Evolutionary conservation across 805 yeast genomes (phyloP), one percentile per base, ranked within the genome.

Genomic region (Saturnispora kantuleensis): DNA sequence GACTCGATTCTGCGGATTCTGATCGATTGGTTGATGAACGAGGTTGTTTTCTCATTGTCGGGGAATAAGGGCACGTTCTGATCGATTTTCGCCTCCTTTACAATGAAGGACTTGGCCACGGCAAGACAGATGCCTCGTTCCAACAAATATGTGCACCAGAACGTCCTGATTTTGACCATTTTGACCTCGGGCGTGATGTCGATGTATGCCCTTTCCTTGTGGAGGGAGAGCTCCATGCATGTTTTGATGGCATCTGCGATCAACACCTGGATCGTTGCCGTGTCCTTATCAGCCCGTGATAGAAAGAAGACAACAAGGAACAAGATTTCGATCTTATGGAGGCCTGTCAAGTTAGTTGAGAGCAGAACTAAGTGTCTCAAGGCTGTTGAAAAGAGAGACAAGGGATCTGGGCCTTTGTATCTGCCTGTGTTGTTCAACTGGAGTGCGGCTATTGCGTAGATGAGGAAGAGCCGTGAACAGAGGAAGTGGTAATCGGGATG

Each of bases 81-180:
- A 51, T 70, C 76, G 38, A 77, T 70, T 36, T 70, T 68, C 3
- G 66, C 52, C 56, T 79, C 85, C 17, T 65, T 60, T n/a, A 80
- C 55, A 1, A 71, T 63, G 52, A 74, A 77, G 1, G 76, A 76
- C 54, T 74, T 74, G 4, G 82, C 79, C 10, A 79, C 78, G 8
- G 82, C 76, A 33, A 77, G 72, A 33, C 79, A 72, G 40, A 77
- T 74, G 62, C 78, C 70, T 55, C 82, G 70, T 53, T 79, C 85
- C 38, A 77, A 55, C n/a, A 76, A 54, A 56, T 78, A 79, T 7
- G 73, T 72, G 55, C 81, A 74, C 84, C 84, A 79, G 63, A 80
- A 79, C 13, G 76, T 60, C 50, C 84, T 66, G 59, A 76, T 58
- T 53, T 67, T 70, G 42, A 66, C 65, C 49, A 70, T 68, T 42